These are phyloP conservation scores for Inosperma sp. DNA, from an alignment of 768 basidiomycete species.

Conservation along the genomic window DNA sequence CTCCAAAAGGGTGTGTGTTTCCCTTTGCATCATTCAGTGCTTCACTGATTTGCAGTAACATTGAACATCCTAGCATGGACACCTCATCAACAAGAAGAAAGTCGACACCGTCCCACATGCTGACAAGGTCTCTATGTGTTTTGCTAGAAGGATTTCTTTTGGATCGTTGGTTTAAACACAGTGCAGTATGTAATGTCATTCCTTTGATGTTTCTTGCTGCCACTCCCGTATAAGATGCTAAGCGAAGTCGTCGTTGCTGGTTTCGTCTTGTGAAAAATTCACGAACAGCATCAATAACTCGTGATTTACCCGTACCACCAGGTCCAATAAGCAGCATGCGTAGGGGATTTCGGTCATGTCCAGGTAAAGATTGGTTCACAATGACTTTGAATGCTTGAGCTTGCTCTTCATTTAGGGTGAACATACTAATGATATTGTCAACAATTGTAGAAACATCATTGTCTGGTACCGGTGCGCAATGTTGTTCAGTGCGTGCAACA, in stretches of 20 bases:
- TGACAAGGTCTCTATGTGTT: constrained; percentile 9
- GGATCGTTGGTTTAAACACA: constrained; percentile 16
- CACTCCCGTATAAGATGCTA: constrained; percentile 35
- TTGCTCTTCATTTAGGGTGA: constrained; percentile 34
- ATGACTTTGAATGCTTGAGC: constrained; percentile 30
- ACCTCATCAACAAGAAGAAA: constrained; percentile 38
- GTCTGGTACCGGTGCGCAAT: neutral
- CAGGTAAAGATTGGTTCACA: constrained; percentile 20
- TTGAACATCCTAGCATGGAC: constrained; percentile 35
- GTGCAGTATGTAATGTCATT: constrained; percentile 36
- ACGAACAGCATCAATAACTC: constrained; percentile 33
- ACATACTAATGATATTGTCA: constrained; percentile 18
- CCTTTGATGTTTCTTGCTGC: constrained; percentile 38
- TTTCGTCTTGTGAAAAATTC: constrained; percentile 25
- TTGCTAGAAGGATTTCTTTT: neutral
- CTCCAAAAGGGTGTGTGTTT: constrained; percentile 29
- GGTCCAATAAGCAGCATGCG: constrained; percentile 35
- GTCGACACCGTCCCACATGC: constrained; percentile 38
- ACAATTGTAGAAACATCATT: constrained; percentile 11
- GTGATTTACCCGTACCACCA: constrained; percentile 42
- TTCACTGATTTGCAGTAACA: constrained; percentile 30
- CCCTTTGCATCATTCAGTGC: constrained; percentile 32
- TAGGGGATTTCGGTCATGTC: constrained; percentile 18
- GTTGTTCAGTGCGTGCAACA: neutral
- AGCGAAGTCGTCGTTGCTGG: constrained; percentile 23